phyloP scores from a whole-genome alignment of 2,329 filamentous ascomycete genomes.

The Penicillium sp. region DNA sequence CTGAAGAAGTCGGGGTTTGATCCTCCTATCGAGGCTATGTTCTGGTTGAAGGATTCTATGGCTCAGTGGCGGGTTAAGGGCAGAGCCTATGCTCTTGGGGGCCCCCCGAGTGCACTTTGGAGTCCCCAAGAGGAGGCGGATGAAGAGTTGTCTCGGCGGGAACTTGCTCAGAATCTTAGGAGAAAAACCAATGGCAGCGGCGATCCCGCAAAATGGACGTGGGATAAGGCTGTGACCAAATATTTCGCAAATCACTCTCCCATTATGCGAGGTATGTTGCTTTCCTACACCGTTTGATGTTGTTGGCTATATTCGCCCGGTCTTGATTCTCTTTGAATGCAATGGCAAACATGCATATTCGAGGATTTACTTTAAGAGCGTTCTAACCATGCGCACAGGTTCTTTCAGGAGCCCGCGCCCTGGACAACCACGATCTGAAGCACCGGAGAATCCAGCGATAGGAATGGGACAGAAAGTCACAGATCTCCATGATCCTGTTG shows the following conservation, averaged over 20 bases:
- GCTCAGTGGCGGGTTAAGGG: conserved; percentile 86
- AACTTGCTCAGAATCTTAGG: conserved; percentile 58
- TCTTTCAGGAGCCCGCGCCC: conserved; percentile 69
- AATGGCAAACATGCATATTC: not conserved
- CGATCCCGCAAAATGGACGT: conserved; percentile 59
- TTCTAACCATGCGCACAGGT: conserved; percentile 39
- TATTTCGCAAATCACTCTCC: conserved; percentile 89
- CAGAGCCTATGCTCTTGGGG: conserved; percentile 67
- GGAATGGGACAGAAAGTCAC: conserved; percentile 61
- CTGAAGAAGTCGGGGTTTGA: conserved; percentile 61
- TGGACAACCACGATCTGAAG: conserved; percentile 55
- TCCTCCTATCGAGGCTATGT: conserved; percentile 67
- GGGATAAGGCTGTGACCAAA: conserved; percentile 71
- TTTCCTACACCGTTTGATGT: not conserved
- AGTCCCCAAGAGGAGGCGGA: conserved; percentile 56
- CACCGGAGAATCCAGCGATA: conserved; percentile 45
- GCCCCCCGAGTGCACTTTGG: conserved; percentile 62
- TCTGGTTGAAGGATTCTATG: conserved; percentile 67
- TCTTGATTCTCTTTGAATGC: not conserved
- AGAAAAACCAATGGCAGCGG: conserved; percentile 31
- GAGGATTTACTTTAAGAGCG: not conserved
- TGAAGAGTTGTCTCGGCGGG: conserved; percentile 43
- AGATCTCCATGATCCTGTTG: conserved; percentile 63
- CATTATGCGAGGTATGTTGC: conserved; percentile 61
- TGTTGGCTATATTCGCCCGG: not conserved